Base-by-base conservation (phyloP, 2,329 filamentous ascomycete genomes). In the Massarina eburnea region DNA sequence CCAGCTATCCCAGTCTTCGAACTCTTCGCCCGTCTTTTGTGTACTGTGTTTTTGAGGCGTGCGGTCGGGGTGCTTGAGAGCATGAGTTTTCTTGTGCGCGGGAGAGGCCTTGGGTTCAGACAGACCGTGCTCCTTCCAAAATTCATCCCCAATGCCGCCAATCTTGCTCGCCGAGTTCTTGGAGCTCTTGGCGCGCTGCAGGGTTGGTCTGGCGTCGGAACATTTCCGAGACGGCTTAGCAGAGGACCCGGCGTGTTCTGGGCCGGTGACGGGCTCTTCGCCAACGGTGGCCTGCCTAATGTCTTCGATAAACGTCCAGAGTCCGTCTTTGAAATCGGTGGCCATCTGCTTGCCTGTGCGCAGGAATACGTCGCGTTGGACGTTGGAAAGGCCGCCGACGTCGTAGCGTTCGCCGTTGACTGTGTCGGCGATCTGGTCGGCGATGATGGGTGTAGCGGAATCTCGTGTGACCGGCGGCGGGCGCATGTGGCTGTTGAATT, bases 271-370 rank as follows among this genome's bases (percentile, higher is more conserved):
- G 33, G 83, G 85, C 49, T 78, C 83, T 43, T 99, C 94, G 19
- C 94, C 94, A 6, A 99, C 91, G 0, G 94, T 96, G 12, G 92
- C 95, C 71, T 97, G 94, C 55, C 91, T 82, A 38, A 99, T 83
- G 65, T 99, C 94, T 67, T 97, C 94, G 48, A 96, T 84, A 71
- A 99, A 99, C 1, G 89, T 96, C 83, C 88, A 91, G 39, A 99
- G 74, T 2, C 94, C 92, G 41, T 94, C 83, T 66, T 86, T 89
- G 69, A 99, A 84, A 71, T 96, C 94, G 48, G 89, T 87, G 14
- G 91, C 88, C 70, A 96, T 85, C 68, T 94, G 89, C 65, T 91
- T 91, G 48, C 76, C 69, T 7, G 70, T 70, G 44, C 67, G 67
- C 24, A 72, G 57, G 20, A 73, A 49, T 34, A 63, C 64, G 27